Evolutionary conservation across 192 early-diverging fungal species (phyloP).

Genomic region (Rhizophagus clarus): DNA sequence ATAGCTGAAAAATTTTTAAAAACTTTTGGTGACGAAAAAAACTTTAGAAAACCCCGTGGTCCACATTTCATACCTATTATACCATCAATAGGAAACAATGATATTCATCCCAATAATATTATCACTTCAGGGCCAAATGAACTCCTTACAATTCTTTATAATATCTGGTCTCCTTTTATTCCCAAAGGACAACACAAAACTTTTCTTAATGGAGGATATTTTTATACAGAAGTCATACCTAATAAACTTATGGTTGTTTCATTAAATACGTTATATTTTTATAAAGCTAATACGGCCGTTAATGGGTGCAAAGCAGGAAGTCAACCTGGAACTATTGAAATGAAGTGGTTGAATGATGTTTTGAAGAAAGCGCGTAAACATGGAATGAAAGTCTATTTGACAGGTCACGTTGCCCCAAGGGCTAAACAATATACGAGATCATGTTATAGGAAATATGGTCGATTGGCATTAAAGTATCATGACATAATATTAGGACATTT

Average conservation of each 20-base stretch:
- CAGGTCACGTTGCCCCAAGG: constrained; percentile 70
- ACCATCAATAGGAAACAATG: constrained; percentile 66
- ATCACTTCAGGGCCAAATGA: constrained; percentile 52
- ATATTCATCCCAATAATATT: constrained; percentile 72
- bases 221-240: constrained; percentile 55
- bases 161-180: constrained; percentile 62
- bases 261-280: constrained; percentile 77
- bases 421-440: constrained; percentile 43
- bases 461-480: constrained; percentile 44
- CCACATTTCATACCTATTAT: constrained; percentile 51
- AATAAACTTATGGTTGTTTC: constrained; percentile 58
- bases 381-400: constrained; percentile 56
- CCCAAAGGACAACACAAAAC: constrained; percentile 60
- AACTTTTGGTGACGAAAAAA: constrained; percentile 48
- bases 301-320: constrained; percentile 58
- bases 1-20: constrained; percentile 48
- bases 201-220: constrained; percentile 73
- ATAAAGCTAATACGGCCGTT: constrained; percentile 65
- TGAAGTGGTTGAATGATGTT: constrained; percentile 70
- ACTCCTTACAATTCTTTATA: constrained; percentile 50
- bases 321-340: constrained; percentile 64
- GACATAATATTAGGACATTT: constrained; percentile 67
- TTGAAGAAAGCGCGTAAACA: constrained; percentile 48
- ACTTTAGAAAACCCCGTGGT: constrained; percentile 10
- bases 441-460: constrained; percentile 48